Evolutionary conservation across 1,284 basidiomycete species (phyloP).

Genomic region (Malassezia psittaci): DNA sequence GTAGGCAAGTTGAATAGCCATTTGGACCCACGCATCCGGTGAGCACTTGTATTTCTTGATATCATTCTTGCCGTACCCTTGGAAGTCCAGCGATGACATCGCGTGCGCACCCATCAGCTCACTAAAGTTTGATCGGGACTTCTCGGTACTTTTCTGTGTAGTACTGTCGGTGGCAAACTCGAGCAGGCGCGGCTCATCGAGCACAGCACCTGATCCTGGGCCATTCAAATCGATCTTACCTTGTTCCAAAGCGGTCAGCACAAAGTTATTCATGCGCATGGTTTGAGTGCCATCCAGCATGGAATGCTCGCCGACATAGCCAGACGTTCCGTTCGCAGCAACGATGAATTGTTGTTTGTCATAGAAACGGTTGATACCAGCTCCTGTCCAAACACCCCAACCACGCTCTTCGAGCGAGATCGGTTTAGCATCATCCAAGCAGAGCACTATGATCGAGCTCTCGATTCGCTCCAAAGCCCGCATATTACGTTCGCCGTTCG

Average conservation of each 20-base stretch:
- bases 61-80: slow-evolving; percentile 76
- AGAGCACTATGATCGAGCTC: slow-evolving; percentile 75
- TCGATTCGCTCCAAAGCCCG: slow-evolving; percentile 71
- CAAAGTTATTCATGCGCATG: slow-evolving; percentile 86
- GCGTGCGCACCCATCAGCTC: slow-evolving; percentile 69
- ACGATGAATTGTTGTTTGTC: slow-evolving; percentile 79
- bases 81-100: slow-evolving; percentile 72
- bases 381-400: slow-evolving; percentile 74
- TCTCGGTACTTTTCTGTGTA: slow-evolving; percentile 53
- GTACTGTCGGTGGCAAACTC: slow-evolving; percentile 61
- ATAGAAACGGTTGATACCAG: slow-evolving; percentile 79
- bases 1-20: slow-evolving; percentile 91
- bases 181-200: slow-evolving; percentile 59
- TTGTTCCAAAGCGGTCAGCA: slow-evolving; percentile 66
- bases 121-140: slow-evolving; percentile 62
- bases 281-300: slow-evolving; percentile 96
- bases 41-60: slow-evolving; percentile 83
- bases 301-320: slow-evolving; percentile 88
- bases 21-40: slow-evolving; percentile 86
- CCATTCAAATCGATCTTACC: slow-evolving; percentile 61
- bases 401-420: slow-evolving; percentile 63
- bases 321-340: slow-evolving; percentile 75
- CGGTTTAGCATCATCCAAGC: slow-evolving; percentile 70
- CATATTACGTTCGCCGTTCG: slow-evolving; percentile 57
- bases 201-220: slow-evolving; percentile 52